Evolutionary conservation across 495 filamentous ascomycete species (phyloP), one percentile per base, ranked within the genome.

Genomic region (Choiromyces venosus): DNA sequence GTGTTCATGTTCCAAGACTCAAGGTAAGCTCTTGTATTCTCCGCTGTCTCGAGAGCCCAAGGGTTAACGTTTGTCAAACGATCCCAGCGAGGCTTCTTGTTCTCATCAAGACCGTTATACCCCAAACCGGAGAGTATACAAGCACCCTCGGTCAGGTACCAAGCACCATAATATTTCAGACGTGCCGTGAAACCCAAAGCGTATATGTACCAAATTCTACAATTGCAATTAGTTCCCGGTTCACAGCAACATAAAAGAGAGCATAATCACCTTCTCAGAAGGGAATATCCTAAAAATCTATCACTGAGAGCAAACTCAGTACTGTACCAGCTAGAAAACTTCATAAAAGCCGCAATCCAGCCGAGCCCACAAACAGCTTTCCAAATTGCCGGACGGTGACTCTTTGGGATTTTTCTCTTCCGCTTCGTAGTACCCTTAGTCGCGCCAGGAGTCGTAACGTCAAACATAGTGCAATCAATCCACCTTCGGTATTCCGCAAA

Each of bases 1-100:
- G 95, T 98, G 83, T 99, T 99, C 86, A 96, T 95, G 83, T 99
- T 99, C 95, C 95, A 99, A 80, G 86, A 90, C 67, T 90, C 94
- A 14, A 99, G 86, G 76, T 93, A 98, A 6, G 87, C 93, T 65
- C 93, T 88, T 19, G 91, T 90, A 81, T 98, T 99, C 82, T 97
- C 93, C 1, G 96, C 96, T 0, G 86, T 84, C 83, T 99, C 95
- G 29, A 98, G 88, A 10, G 87, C 86, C 86, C 88, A 88, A 0
- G 94, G 92, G 73, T 90, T 88, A 73, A 99, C 90, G 74, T 98
- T 98, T 76, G 91, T 88, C 18, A 98, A 84, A 9, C 96, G 88
- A 73, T 96, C 89, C 95, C 95, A 99, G 67, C 89, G 89, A 35
- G 93, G 91, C 76, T 90, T 90, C 72, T 91, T 92, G 70, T 87